These are phyloP conservation scores for Bruguiera parviflora DNA, from an alignment of 345 rosid genomes.

Conservation along the genomic window DNA sequence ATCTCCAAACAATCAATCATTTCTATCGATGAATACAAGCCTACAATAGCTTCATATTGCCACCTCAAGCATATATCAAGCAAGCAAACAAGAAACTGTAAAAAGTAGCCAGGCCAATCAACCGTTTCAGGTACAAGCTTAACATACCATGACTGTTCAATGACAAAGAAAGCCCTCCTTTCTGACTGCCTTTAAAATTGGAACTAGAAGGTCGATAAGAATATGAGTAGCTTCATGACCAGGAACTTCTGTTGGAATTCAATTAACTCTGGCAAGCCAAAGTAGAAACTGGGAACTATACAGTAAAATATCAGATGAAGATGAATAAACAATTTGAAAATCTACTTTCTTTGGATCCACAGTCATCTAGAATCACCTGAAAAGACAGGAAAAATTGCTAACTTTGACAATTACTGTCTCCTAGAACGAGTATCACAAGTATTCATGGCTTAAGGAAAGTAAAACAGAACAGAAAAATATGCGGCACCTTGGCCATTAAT, in stretches of 20 bases:
- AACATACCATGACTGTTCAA: constrained; percentile 84
- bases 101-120: neutral
- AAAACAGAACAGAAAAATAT: constrained; percentile 1
- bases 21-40: neutral
- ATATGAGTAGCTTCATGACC: too few relatives aligned
- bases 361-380: constrained; percentile 73
- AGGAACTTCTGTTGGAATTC: too few relatives aligned
- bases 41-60: neutral
- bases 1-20: neutral
- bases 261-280: too few relatives aligned
- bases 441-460: neutral
- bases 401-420: neutral
- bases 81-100: neutral
- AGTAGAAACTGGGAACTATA: too few relatives aligned
- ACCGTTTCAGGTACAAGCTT: neutral
- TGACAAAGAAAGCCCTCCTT: constrained; percentile 80
- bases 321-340: constrained; percentile 48
- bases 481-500: constrained; percentile 73
- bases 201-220: too few relatives aligned
- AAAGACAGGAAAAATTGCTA: constrained; percentile 3
- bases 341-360: constrained; percentile 39
- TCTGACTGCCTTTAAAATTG: constrained; percentile 43
- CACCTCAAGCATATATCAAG: neutral
- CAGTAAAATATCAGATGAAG: too few relatives aligned
- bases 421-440: neutral